Evolutionary conservation across 73 alveolate genomes (phyloP).

Genomic region (Tetrahymena malaccensis): DNA sequence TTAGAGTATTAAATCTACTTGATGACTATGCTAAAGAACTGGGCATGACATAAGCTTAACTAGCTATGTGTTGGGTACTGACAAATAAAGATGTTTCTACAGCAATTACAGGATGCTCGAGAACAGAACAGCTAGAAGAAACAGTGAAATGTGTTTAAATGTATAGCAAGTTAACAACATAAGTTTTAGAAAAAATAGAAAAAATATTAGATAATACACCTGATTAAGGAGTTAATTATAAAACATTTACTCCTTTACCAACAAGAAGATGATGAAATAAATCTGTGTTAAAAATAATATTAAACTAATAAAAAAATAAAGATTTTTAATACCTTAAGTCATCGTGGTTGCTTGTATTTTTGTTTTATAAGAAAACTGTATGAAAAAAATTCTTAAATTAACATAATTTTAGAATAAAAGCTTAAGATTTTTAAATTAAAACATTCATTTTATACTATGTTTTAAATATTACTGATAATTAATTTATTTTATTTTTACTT

Average conservation of each 20-base stretch:
- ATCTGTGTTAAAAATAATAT: too few relatives aligned
- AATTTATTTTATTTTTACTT: too few relatives aligned
- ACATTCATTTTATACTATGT: too few relatives aligned
- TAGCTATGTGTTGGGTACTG: slow-evolving; percentile 88
- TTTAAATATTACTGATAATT: too few relatives aligned
- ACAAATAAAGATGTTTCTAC: slow-evolving; percentile 76
- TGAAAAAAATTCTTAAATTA: too few relatives aligned
- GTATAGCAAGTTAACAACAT: slow-evolving; percentile 57
- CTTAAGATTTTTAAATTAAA: too few relatives aligned
- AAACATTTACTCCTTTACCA: slow-evolving; percentile 26
- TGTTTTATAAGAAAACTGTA: too few relatives aligned
- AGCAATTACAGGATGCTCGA: slow-evolving; percentile 78
- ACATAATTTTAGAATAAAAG: too few relatives aligned
- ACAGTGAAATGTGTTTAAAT: slow-evolving; percentile 66
- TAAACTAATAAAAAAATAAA: too few relatives aligned
- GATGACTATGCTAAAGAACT: slow-evolving; percentile 58
- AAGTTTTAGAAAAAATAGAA: slow-evolving; percentile 59
- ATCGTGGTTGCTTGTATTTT: too few relatives aligned
- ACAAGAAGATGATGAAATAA: slow-evolving; percentile 44
- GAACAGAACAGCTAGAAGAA: slow-evolving; percentile 71
- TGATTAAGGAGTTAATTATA: slow-evolving; percentile 38
- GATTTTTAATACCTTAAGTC: too few relatives aligned
- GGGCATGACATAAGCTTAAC: slow-evolving; percentile 66
- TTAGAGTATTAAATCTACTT: slow-evolving; percentile 20
- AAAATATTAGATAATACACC: slow-evolving; percentile 56